Evolutionary conservation across 1,284 basidiomycete species (phyloP).

Genomic region (Ustilago tritici): DNA sequence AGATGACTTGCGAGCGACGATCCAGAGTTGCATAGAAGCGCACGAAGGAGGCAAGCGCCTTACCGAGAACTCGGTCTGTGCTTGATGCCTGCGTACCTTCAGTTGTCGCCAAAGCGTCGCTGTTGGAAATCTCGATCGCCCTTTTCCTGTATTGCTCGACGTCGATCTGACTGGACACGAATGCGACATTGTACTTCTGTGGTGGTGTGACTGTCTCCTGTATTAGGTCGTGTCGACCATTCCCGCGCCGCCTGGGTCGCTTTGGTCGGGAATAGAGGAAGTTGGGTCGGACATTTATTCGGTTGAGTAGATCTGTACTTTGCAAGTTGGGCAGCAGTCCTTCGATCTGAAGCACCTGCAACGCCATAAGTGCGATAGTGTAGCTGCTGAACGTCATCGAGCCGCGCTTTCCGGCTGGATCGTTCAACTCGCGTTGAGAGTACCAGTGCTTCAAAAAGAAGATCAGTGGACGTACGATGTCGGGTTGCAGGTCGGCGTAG

Average conservation of each 20-base stretch:
- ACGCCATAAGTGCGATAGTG: conserved; percentile 60
- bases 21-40: conserved; percentile 31
- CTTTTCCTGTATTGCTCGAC: conserved; percentile 8
- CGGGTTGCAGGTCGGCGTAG: conserved; percentile 55
- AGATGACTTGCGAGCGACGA: conserved; percentile 24
- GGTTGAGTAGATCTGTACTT: conserved; percentile 51
- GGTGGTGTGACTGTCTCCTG: conserved; percentile 6
- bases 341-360: conserved; percentile 66
- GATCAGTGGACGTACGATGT: conserved; percentile 55
- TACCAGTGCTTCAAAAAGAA: conserved; percentile 63
- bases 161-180: conserved; percentile 14
- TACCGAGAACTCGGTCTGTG: conserved; percentile 35
- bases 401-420: conserved; percentile 53
- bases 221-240: neutral
- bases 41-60: conserved; percentile 30
- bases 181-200: conserved; percentile 42
- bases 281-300: conserved; percentile 23
- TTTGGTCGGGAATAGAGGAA: conserved; percentile 50
- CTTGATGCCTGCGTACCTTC: neutral
- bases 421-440: conserved; percentile 53
- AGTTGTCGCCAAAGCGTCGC: neutral
- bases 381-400: conserved; percentile 56
- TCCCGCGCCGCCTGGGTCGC: conserved; percentile 29
- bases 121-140: conserved; percentile 3
- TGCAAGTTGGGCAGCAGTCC: conserved; percentile 69